These are phyloP conservation scores for Pythium plurisporium DNA, from an alignment of 352 stramenopile genomes.

Conservation along the genomic window DNA sequence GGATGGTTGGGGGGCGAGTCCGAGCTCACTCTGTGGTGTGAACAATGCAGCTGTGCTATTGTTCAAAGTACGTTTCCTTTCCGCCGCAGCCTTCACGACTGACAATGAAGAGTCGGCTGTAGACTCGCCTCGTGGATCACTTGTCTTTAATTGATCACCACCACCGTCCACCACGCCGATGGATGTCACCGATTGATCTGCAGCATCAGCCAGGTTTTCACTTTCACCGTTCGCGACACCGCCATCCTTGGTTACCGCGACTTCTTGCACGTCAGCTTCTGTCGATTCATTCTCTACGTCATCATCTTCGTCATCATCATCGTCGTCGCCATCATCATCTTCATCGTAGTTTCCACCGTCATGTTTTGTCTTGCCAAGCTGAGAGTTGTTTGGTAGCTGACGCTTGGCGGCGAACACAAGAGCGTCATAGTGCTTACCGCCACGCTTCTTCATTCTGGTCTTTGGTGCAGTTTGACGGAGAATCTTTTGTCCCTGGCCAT, in stretches of 20 bases:
- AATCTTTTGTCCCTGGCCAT: constrained; percentile 73
- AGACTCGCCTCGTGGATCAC: background rate
- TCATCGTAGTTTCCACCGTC: constrained; percentile 17
- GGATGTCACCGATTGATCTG: background rate
- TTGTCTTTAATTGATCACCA: too few relatives aligned
- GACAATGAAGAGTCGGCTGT: background rate
- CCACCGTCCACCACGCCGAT: too few relatives aligned
- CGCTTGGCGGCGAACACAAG: constrained; percentile 70
- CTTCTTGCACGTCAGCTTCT: constrained; percentile 5
- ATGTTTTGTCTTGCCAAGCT: constrained; percentile 43
- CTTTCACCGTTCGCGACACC: background rate
- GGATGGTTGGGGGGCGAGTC: constrained; percentile 36
- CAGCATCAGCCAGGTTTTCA: background rate
- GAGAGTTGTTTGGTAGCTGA: constrained; percentile 80
- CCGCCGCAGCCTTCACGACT: constrained; percentile 19
- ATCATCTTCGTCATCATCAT: constrained; percentile 21
- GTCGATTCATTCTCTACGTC: background rate
- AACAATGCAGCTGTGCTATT: constrained; percentile 9
- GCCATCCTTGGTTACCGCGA: constrained; percentile 18
- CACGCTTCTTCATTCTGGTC: constrained; percentile 69
- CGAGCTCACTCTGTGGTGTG: constrained; percentile 61
- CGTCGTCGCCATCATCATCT: constrained; percentile 25
- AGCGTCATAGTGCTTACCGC: constrained; percentile 64
- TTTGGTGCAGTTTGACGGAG: constrained; percentile 72
- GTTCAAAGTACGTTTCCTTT: constrained; percentile 2